phyloP scores from a whole-genome alignment of 495 filamentous ascomycete genomes.

The Penicillium lagena region DNA sequence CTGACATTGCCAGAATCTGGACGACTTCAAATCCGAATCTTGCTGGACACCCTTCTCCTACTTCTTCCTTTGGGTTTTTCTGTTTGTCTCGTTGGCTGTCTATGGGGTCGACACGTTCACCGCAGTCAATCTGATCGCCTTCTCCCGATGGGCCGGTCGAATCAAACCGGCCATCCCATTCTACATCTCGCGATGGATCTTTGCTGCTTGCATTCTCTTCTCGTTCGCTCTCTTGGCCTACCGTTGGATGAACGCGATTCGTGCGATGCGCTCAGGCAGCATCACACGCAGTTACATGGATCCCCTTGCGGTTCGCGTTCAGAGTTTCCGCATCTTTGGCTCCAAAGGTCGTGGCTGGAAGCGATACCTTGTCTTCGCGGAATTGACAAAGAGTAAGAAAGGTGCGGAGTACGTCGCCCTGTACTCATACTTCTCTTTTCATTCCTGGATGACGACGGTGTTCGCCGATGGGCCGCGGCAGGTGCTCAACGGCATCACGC shows the following conservation, averaged over 20 bases:
- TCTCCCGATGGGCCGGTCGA: slow-evolving; percentile 63
- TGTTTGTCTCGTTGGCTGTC: slow-evolving; percentile 72
- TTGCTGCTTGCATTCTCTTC: slow-evolving; percentile 78
- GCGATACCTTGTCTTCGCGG: slow-evolving; percentile 86
- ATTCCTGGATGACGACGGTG: slow-evolving; percentile 83
- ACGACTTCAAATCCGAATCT: slow-evolving; percentile 78
- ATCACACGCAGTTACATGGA: slow-evolving; percentile 91
- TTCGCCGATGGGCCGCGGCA: slow-evolving; percentile 89
- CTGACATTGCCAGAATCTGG: slow-evolving; percentile 60
- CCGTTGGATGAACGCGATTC: slow-evolving; percentile 70
- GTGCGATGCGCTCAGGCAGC: slow-evolving; percentile 73
- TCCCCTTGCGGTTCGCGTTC: slow-evolving; percentile 70
- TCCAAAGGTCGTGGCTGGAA: slow-evolving; percentile 64
- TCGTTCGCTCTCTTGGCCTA: slow-evolving; percentile 72
- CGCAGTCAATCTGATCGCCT: slow-evolving; percentile 81
- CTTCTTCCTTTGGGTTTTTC: slow-evolving; percentile 71
- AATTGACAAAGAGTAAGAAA: slow-evolving; percentile 86
- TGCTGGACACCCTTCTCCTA: slow-evolving; percentile 77
- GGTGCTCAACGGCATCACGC: slow-evolving; percentile 78
- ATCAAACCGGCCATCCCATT: slow-evolving; percentile 64
- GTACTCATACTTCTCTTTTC: slow-evolving; percentile 91
- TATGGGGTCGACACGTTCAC: slow-evolving; percentile 91
- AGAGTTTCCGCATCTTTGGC: slow-evolving; percentile 63
- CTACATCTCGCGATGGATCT: slow-evolving; percentile 79
- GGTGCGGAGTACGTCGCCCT: slow-evolving; percentile 86